A percentile compares a stretch with the other conserved stretches of the same genome.
These are phyloP conservation scores for Nothophaeocryptopus gaeumannii DNA, from an alignment of 2,329 filamentous ascomycete genomes.

Conservation along the genomic window DNA sequence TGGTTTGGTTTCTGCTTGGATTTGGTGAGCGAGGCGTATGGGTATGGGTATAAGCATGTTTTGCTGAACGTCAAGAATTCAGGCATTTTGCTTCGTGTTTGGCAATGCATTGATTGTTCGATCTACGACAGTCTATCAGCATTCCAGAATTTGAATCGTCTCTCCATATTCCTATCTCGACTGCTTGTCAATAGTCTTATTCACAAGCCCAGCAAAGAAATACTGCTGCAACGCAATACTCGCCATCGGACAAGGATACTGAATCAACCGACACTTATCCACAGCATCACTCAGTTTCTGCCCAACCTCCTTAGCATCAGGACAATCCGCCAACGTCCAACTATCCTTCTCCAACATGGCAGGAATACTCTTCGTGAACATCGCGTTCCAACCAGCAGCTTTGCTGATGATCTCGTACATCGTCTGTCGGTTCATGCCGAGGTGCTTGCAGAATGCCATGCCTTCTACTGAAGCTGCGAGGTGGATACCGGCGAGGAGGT, in stretches of 20 bases:
- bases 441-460: constrained; percentile 46
- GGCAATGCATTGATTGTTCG: no score
- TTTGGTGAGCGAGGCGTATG: no score
- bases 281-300: constrained; percentile 42
- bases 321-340: constrained; percentile 36
- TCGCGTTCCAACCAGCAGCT: constrained; percentile 47
- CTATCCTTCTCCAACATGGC: constrained; percentile 35
- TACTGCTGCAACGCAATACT: constrained; percentile 36
- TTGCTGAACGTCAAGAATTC: not conserved
- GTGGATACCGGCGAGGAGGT: constrained; percentile 48
- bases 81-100: not conserved
- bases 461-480: constrained; percentile 50
- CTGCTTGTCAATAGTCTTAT: constrained; percentile 23
- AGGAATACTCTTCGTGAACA: constrained; percentile 42
- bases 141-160: constrained; percentile 11
- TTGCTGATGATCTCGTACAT: constrained; percentile 49
- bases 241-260: constrained; percentile 37
- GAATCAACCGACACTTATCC: constrained; percentile 37
- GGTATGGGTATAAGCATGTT: no score
- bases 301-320: constrained; percentile 39
- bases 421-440: constrained; percentile 45
- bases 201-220: constrained; percentile 29
- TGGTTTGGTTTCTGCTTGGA: not conserved
- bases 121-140: not conserved
- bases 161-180: no score